Conservation (phyloP, 345 rosid species). For the Murraya koenigii region DNA sequence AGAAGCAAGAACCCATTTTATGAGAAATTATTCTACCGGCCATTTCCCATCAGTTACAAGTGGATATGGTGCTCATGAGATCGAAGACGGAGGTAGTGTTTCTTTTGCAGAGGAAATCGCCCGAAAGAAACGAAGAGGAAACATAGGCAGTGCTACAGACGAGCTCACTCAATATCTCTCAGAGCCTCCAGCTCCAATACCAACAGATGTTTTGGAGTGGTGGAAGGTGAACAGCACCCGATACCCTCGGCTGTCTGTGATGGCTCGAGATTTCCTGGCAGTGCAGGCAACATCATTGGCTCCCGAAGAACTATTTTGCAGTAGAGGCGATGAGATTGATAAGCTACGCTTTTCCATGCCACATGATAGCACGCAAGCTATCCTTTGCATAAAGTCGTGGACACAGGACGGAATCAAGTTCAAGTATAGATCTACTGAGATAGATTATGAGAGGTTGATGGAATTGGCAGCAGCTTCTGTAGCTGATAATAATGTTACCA, state of each 20-base stretch:
- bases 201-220: constrained; percentile 89
- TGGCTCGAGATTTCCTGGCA: constrained; percentile 88
- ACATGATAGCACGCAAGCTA: constrained; percentile 60
- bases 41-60: constrained; percentile 60
- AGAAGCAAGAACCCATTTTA: constrained; percentile 77
- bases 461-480: constrained; percentile 60
- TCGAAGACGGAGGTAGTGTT: constrained; percentile 72
- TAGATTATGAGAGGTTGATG: constrained; percentile 81
- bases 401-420: constrained; percentile 67
- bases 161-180: constrained; percentile 91
- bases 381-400: constrained; percentile 88
- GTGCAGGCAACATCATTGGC: constrained; percentile 77
- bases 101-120: constrained; percentile 94
- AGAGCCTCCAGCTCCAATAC: constrained; percentile 82
- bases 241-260: constrained; percentile 73
- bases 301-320: constrained; percentile 75
- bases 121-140: constrained; percentile 82
- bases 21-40: constrained; percentile 59
- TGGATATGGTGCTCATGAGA: constrained; percentile 65
- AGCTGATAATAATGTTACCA: constrained; percentile 30
- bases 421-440: constrained; percentile 70
- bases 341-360: constrained; percentile 74
- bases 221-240: constrained; percentile 89
- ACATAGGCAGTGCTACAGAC: constrained; percentile 61
- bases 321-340: constrained; percentile 69